Conservation (phyloP, 2,329 filamentous ascomycete species). For the Teratosphaeria pseudoeucalypti region DNA sequence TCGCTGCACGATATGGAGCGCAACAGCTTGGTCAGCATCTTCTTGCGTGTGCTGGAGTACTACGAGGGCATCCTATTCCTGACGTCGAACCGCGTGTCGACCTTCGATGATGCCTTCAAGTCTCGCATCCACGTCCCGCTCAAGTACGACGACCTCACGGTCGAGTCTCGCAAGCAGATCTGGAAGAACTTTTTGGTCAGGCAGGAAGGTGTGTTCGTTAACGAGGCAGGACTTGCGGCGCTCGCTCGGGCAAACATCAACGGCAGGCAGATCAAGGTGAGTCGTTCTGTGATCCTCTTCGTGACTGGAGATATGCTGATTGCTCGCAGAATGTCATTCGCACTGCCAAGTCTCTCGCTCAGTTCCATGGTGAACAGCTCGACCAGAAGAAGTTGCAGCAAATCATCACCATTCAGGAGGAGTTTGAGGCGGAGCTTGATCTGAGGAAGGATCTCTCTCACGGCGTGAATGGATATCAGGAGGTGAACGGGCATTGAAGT, state of each 20-base stretch:
- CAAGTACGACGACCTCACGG: slow-evolving; percentile 17
- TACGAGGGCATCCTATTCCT: slow-evolving; percentile 37
- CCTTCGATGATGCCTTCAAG: slow-evolving; percentile 33
- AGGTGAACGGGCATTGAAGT: background rate
- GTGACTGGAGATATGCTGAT: slow-evolving; percentile 2
- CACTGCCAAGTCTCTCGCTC: slow-evolving; percentile 18
- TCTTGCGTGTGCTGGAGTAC: slow-evolving; percentile 27
- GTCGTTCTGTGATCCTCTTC: slow-evolving; percentile 5
- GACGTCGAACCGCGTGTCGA: slow-evolving; percentile 28
- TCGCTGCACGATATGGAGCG: slow-evolving; percentile 72
- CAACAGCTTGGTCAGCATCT: slow-evolving; percentile 59
- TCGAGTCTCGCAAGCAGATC: slow-evolving; percentile 25
- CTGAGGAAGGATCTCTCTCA: background rate
- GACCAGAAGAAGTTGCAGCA: slow-evolving; percentile 15
- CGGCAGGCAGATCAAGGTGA: slow-evolving; percentile 20
- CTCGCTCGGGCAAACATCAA: slow-evolving; percentile 18
- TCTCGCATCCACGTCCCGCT: slow-evolving; percentile 27
- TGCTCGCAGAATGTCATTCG: slow-evolving; percentile 14
- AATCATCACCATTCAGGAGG: slow-evolving; percentile 18
- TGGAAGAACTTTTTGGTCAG: slow-evolving; percentile 36
- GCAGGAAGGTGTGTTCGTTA: slow-evolving; percentile 6
- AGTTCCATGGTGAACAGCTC: slow-evolving; percentile 13
- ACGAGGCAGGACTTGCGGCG: slow-evolving; percentile 9
- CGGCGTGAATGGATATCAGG: background rate
- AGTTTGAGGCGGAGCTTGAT: slow-evolving; percentile 12